A percentile compares a stretch with the other conserved stretches of the same genome.
Evolutionary conservation across 805 yeast species (phyloP).

Genomic region (Lachancea nothofagi): DNA sequence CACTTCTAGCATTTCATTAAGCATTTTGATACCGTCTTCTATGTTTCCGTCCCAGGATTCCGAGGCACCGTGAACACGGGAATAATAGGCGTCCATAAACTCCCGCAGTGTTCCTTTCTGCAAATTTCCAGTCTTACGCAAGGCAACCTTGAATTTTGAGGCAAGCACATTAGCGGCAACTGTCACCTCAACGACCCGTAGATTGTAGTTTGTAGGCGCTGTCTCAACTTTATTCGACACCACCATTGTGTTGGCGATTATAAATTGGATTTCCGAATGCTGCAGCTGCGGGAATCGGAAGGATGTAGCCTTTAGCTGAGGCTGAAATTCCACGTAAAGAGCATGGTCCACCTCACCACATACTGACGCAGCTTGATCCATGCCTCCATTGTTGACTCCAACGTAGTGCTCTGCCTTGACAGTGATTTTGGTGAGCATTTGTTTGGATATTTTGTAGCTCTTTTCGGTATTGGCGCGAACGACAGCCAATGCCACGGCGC

Average conservation of each 20-base stretch:
- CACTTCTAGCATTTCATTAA: slow-evolving; percentile 38
- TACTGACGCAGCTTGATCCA: slow-evolving; percentile 72
- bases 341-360: slow-evolving; percentile 57
- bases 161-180: slow-evolving; percentile 61
- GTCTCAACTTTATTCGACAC: slow-evolving; percentile 63
- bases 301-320: slow-evolving; percentile 49
- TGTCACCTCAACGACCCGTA: slow-evolving; percentile 67
- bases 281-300: slow-evolving; percentile 46
- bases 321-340: slow-evolving; percentile 54
- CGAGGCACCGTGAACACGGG: slow-evolving; percentile 20
- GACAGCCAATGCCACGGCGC: slow-evolving; percentile 54
- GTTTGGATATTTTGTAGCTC: slow-evolving; percentile 37
- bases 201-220: slow-evolving; percentile 62
- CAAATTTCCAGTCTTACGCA: slow-evolving; percentile 46
- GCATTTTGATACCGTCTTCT: slow-evolving; percentile 37
- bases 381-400: slow-evolving; percentile 74
- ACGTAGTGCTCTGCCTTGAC: slow-evolving; percentile 64
- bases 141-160: slow-evolving; percentile 37
- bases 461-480: slow-evolving; percentile 47
- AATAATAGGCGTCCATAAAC: slow-evolving; percentile 48
- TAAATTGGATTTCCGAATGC: slow-evolving; percentile 43
- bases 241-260: slow-evolving; percentile 59
- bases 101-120: slow-evolving; percentile 58
- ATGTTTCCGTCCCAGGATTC: slow-evolving; percentile 46
- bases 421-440: slow-evolving; percentile 52